phyloP scores from a whole-genome alignment of 768 basidiomycete genomes.

The Scleroderma bovista region DNA sequence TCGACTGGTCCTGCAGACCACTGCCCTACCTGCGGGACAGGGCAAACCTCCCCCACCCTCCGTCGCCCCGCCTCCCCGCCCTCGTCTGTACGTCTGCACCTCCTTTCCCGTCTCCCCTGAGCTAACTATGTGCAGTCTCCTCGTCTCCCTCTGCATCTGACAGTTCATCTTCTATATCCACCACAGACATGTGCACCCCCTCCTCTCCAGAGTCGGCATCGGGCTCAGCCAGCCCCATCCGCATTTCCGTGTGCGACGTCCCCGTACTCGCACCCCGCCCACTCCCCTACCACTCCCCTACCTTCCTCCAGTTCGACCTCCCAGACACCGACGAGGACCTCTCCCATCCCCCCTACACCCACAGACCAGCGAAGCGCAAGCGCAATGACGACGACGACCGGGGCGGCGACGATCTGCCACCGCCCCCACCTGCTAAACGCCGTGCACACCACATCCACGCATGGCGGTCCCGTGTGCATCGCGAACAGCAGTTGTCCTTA shows the following conservation, averaged over 20 bases:
- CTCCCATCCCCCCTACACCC: slow-evolving; percentile 64
- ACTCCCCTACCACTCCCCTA: slow-evolving; percentile 64
- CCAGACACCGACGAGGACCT: slow-evolving; percentile 68
- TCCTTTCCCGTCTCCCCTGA: not conserved
- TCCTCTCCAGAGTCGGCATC: slow-evolving; percentile 19
- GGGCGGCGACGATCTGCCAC: not conserved
- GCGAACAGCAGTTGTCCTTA: slow-evolving; percentile 2
- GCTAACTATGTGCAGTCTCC: slow-evolving; percentile 28
- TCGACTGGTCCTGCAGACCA: slow-evolving; percentile 1
- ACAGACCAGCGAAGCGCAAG: slow-evolving; percentile 50
- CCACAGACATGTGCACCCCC: slow-evolving; percentile 12
- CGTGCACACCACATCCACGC: slow-evolving; percentile 12
- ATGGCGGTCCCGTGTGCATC: slow-evolving; percentile 13
- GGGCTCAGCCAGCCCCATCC: slow-evolving; percentile 20
- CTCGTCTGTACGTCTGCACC: not conserved
- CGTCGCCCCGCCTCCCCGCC: not conserved
- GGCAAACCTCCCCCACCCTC: not conserved
- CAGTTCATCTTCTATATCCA: slow-evolving; percentile 24
- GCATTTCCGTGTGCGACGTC: slow-evolving; percentile 53
- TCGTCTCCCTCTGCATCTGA: slow-evolving; percentile 38
- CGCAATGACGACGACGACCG: slow-evolving; percentile 23
- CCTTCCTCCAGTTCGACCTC: slow-evolving; percentile 61
- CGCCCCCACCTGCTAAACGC: slow-evolving; percentile 18
- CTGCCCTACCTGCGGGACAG: not conserved
- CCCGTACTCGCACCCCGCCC: slow-evolving; percentile 67